Evolutionary conservation across 176 grass and related monocot species (phyloP).

Genomic region (Oryza rufipogon): DNA sequence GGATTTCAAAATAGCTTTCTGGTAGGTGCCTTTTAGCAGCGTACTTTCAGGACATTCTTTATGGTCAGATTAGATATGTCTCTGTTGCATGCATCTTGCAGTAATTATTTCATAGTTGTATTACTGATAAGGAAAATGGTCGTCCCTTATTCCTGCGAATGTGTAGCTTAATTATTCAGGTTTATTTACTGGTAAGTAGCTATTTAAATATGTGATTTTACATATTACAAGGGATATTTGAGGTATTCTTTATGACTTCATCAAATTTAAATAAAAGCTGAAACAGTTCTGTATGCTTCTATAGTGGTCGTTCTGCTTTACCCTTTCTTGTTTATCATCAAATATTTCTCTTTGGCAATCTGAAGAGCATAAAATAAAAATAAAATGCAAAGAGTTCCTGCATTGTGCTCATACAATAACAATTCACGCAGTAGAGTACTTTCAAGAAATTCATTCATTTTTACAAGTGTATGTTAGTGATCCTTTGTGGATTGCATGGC

Average conservation of each 20-base stretch:
- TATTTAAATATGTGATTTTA: conserved; percentile 16
- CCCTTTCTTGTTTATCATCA: not conserved
- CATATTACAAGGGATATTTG: not conserved
- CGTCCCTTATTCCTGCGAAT: not conserved
- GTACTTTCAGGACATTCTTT: not conserved
- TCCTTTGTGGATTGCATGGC: conserved; percentile 8
- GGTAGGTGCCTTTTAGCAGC: conserved; percentile 3
- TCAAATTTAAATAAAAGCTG: not conserved
- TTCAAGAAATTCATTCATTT: not conserved
- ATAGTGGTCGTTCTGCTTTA: conserved; percentile 11
- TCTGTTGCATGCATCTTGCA: not conserved
- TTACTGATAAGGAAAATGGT: conserved; percentile 24
- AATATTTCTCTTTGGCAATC: not conserved
- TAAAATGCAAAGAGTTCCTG: not conserved
- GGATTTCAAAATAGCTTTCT: conserved; percentile 14
- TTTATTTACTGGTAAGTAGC: conserved; percentile 14
- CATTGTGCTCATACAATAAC: not conserved
- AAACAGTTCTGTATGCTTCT: not conserved
- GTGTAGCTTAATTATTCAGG: not conserved
- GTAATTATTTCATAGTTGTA: conserved; percentile 12
- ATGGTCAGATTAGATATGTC: not conserved
- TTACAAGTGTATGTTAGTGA: conserved; percentile 18
- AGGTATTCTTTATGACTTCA: not conserved
- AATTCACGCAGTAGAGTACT: not conserved
- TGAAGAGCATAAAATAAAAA: not conserved